Percentiles rank a stretch among this genome's conserved stretches.
These are phyloP conservation scores for Salix caprea DNA, from an alignment of 345 rosid genomes.

Conservation along the genomic window DNA sequence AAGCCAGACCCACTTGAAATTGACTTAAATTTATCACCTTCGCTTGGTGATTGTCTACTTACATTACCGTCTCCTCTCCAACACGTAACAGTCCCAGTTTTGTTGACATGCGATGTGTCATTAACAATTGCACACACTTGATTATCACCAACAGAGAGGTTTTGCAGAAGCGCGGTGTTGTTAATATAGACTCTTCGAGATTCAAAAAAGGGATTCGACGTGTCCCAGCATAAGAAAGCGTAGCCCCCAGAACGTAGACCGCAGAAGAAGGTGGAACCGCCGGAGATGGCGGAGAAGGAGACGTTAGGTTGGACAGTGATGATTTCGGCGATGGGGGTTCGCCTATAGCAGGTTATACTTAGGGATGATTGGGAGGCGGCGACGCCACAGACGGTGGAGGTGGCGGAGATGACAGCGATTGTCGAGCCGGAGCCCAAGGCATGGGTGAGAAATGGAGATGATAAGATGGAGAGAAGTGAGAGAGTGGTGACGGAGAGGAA, in stretches of 20 bases:
- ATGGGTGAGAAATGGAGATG: conserved; percentile 11
- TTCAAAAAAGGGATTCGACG: conserved; percentile 2
- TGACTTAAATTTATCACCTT: conserved; percentile 26
- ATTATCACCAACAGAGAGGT: conserved; percentile 53
- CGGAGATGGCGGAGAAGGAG: conserved; percentile 65
- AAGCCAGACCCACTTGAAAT: conserved; percentile 71
- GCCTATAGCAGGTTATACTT: conserved; percentile 42
- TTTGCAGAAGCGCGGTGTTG: conserved; percentile 32
- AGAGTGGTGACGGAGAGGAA: neutral
- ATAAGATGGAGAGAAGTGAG: conserved; percentile 6
- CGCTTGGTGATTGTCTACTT: conserved; percentile 10
- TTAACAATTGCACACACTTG: conserved; percentile 63
- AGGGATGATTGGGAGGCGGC: conserved; percentile 39
- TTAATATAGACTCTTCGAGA: conserved; percentile 49
- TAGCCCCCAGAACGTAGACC: conserved; percentile 63
- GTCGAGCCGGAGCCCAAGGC: conserved; percentile 74
- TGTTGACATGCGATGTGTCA: conserved; percentile 4
- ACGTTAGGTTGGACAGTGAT: conserved; percentile 39
- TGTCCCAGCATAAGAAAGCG: conserved; percentile 64
- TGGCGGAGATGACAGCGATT: conserved; percentile 50
- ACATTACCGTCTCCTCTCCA: conserved; percentile 38
- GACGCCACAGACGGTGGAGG: conserved; percentile 63
- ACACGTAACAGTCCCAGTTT: conserved; percentile 38
- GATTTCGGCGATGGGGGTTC: conserved; percentile 6
- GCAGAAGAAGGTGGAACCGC: conserved; percentile 55